Evolutionary conservation across 345 rosid genomes (phyloP).

Genomic region (Eucalyptus globulus): DNA sequence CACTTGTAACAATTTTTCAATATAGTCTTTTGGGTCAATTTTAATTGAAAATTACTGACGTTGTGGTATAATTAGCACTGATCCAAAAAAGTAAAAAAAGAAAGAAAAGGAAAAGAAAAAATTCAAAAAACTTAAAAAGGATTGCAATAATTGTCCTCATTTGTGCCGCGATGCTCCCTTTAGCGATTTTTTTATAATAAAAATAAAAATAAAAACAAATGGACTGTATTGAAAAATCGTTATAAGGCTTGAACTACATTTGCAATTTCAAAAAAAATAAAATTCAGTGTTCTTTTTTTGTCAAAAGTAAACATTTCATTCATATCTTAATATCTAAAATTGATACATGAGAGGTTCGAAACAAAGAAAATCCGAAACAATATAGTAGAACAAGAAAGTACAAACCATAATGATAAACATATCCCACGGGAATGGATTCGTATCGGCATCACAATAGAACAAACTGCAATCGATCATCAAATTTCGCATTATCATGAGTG

Average conservation of each 20-base stretch:
- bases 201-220: no score
- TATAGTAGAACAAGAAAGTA: background rate
- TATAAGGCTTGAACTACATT: background rate
- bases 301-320: background rate
- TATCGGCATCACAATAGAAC: rapidly evolving
- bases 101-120: no score
- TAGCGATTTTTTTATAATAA: no score
- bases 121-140: no score
- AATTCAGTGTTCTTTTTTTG: rapidly evolving
- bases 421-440: rapidly evolving
- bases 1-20: no score
- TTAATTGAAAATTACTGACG: rapidly evolving
- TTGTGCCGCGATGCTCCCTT: background rate
- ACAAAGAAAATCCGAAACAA: no score
- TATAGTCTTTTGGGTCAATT: no score
- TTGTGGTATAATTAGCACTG: background rate
- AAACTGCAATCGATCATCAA: no score
- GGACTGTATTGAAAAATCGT: no score
- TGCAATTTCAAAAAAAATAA: background rate
- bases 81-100: background rate
- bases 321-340: background rate
- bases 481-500: background rate
- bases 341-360: background rate
- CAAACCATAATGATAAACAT: background rate
- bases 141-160: background rate